Conservation (phyloP, 495 filamentous ascomycete genomes). For the Lasiosphaeris hirsuta region DNA sequence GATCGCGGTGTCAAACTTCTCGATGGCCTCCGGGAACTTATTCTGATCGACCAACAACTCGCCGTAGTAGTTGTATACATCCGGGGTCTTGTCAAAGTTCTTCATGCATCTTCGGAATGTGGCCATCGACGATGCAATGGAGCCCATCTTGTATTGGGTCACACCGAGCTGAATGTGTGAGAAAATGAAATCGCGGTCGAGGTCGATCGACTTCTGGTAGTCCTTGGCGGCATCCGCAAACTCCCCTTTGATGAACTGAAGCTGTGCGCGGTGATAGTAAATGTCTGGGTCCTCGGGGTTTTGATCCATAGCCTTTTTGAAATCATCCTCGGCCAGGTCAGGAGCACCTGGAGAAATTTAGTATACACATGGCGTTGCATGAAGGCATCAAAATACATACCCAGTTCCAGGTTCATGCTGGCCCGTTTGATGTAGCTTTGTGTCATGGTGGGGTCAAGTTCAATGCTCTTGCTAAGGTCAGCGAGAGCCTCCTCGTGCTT, state of each 20-base stretch:
- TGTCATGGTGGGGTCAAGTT: constrained; percentile 78
- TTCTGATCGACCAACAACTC: constrained; percentile 97
- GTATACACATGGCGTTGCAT: neutral
- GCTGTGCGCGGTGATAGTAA: constrained; percentile 97
- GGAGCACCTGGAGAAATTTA: constrained; percentile 62
- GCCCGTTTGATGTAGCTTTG: constrained; percentile 99
- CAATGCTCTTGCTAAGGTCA: constrained; percentile 87
- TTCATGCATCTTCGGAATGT: constrained; percentile 97
- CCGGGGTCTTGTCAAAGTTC: constrained; percentile 93
- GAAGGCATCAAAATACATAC: constrained; percentile 47
- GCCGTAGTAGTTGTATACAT: constrained; percentile 99
- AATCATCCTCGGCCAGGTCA: constrained; percentile 82
- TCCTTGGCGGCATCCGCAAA: constrained; percentile 93
- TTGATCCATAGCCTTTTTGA: constrained; percentile 78
- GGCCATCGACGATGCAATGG: constrained; percentile 94
- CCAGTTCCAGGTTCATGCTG: constrained; percentile 95
- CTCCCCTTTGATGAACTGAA: constrained; percentile 95
- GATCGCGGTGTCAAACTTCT: constrained; percentile 96
- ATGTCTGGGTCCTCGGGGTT: constrained; percentile 93
- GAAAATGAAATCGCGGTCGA: constrained; percentile 94
- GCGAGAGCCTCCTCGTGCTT: constrained; percentile 76
- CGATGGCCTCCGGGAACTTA: constrained; percentile 90
- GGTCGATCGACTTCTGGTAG: constrained; percentile 98
- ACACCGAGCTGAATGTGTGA: constrained; percentile 99
- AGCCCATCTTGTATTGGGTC: constrained; percentile 99